Evolutionary conservation across 208 protist genomes (phyloP), one percentile per base, ranked within the genome.

Genomic region (Crithidia fasciculata): DNA sequence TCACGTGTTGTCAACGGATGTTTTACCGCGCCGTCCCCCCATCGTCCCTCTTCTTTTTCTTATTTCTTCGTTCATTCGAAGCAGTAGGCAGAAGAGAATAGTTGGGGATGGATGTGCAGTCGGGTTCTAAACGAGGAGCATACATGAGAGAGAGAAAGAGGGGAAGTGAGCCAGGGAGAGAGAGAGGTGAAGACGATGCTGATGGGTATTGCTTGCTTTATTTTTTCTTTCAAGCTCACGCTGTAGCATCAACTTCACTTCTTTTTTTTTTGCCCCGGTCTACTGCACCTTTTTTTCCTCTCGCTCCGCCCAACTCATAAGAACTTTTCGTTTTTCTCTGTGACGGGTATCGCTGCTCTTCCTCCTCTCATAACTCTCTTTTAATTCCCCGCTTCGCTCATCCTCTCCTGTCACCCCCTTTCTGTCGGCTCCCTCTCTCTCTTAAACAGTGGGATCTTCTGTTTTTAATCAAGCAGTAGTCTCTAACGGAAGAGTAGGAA

Each of bases 261-360:
- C 44, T 9, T 16, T 28, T 41, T 69, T 72, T 54, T 43, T 66
- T 64, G 28, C 28, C 28, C 28, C 28, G 28, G 28, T 67, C 18
- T 63, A 49, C 45, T 49, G 12, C 56, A 13, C 44, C 2, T 64
- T 43, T 52, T 60, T 53, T 43, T 40, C 64, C 4, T 8, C 36
- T 15, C 19, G 54, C 54, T 79, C 67, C 83, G 86, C 50, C 76
- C 74, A 74, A 85, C 83, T 88, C 83, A 78, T 88, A 86, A 91
- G 64, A 75, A 82, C 86, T 91, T 47, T 62, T 82, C 58, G 80
- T 65, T 72, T 82, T 80, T 54, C 40, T 63, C 44, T 66, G 81
- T 63, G 37, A 50, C 64, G 63, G 58, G 62, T 74, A 64, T 74
- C 83, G 64, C 64, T 59, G 52, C 40, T 59, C 59, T 59, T 13